These are phyloP conservation scores for Podaxis sp. DNA, from an alignment of 768 basidiomycete species.

Conservation along the genomic window DNA sequence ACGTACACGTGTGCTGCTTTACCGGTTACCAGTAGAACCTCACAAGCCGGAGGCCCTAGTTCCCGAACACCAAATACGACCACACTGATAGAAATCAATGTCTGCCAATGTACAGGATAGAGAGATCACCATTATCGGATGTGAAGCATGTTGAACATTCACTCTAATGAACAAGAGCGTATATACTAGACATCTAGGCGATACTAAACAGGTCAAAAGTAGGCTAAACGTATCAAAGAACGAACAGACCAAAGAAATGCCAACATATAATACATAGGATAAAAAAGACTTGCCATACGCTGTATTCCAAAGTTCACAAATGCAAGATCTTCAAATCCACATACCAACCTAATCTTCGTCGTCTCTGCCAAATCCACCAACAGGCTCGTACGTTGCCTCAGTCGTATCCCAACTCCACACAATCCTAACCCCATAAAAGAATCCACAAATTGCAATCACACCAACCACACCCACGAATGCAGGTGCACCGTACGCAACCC, in stretches of 20 bases:
- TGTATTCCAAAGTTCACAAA: conserved; percentile 1
- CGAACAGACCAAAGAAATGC: background rate
- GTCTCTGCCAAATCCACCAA: conserved; percentile 71
- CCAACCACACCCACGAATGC: conserved; percentile 57
- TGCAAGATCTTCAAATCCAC: background rate
- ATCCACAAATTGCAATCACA: conserved; percentile 53
- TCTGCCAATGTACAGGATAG: background rate
- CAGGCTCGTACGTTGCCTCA: conserved; percentile 87
- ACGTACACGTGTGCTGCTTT: background rate
- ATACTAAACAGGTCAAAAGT: background rate
- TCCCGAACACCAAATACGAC: background rate
- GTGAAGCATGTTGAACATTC: too few species aligned
- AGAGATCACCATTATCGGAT: too few species aligned
- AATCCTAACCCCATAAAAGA: conserved; percentile 68
- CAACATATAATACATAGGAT: conserved; percentile 8
- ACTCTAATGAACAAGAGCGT: background rate
- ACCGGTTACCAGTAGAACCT: background rate
- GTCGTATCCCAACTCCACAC: conserved; percentile 74
- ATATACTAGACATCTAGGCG: background rate
- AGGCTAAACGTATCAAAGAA: background rate
- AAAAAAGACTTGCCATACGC: background rate
- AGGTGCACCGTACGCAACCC: conserved; percentile 70
- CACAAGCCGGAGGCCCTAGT: background rate
- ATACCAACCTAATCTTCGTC: conserved; percentile 27
- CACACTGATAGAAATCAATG: too few species aligned